Base-by-base conservation (phyloP, 2,329 filamentous ascomycete genomes). In the Ceratocystis harringtonii region DNA sequence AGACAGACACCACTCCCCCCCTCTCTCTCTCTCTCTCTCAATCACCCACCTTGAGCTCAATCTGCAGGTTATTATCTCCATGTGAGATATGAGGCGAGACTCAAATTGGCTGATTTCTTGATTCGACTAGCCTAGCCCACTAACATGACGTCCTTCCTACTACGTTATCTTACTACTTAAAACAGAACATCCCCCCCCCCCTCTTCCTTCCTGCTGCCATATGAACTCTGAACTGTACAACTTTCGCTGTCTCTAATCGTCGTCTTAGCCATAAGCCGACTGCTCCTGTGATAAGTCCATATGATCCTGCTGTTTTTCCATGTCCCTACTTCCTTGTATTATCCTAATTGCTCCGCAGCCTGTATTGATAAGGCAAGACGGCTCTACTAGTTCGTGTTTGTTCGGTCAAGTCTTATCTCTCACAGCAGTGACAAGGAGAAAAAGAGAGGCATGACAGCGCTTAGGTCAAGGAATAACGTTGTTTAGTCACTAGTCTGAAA, bases 391-490 rank as follows among this genome's bases (percentile, higher is more conserved):
- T 30, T 17, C 6, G 30, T 8, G 10, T 30, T 12, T 36, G 52
- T 36, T 58, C 52, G 52, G 52, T 2, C 52, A 58, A 58, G 52
- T 58, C 52, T 58, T 58, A 58, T 58, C 52, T 58, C 52, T n/a
- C 25, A 30, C 28, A 19, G 52, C 15, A 32, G 7, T 8, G 32
- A 30, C 12, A 5, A 22, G 19, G 28, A 19, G 25, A 25, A 52
- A 25, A 25, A 52, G 19, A 52, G 5, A 25, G 25, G 19, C 22
- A 10, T 58, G 52, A 58, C 52, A 58, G 52, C 52, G 52, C 52
- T 36, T 58, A 58, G 28, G 36, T 41, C n/a, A 25, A 58, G 52
- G 52, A 36, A 58, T 28, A 58, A 58, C 52, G 19, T 58, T 36
- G 52, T 58, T 58, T 58, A 17, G 19, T 36, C 28, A 25, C 52